These are phyloP conservation scores for Vanrija pseudolonga DNA, from an alignment of 1,284 basidiomycete genomes.

Conservation along the genomic window DNA sequence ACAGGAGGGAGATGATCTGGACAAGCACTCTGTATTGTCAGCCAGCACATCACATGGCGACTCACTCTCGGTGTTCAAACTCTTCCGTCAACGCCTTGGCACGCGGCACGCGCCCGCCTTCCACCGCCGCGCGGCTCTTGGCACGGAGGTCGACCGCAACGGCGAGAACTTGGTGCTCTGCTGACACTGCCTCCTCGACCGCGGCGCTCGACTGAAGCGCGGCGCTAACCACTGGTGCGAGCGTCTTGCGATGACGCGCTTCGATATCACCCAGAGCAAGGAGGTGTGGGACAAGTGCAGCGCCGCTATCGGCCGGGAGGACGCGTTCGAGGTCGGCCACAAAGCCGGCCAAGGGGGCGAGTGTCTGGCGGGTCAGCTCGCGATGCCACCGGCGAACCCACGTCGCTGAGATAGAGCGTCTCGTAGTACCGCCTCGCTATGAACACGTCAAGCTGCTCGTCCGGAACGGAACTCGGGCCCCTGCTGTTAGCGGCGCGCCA, in stretches of 20 bases:
- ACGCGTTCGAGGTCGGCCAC: constrained; percentile 24
- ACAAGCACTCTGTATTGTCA: constrained; percentile 29
- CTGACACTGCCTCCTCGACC: background rate
- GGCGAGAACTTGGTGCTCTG: constrained; percentile 19
- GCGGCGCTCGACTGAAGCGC: background rate
- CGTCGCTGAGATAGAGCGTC: constrained; percentile 37
- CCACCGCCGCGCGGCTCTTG: constrained; percentile 1
- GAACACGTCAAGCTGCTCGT: constrained; percentile 17
- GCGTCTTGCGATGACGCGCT: constrained; percentile 24
- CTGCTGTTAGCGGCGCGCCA: constrained; percentile 11
- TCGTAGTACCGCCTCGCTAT: constrained; percentile 34
- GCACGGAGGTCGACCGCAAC: background rate
- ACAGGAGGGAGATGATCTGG: constrained; percentile 34
- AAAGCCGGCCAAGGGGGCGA: constrained; percentile 29
- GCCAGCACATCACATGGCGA: background rate
- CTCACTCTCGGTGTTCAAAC: constrained; percentile 42
- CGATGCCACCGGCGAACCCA: constrained; percentile 12
- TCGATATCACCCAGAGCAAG: constrained; percentile 17
- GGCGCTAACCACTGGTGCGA: constrained; percentile 15
- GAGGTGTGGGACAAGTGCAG: background rate
- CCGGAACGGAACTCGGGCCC: constrained; percentile 15
- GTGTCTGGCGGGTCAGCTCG: constrained; percentile 11
- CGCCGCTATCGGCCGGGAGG: background rate
- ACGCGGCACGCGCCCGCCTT: constrained; percentile 19
- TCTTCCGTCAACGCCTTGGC: constrained; percentile 28